Conservation (phyloP, 2,329 filamentous ascomycete species). For the Xylaria multiplex region DNA sequence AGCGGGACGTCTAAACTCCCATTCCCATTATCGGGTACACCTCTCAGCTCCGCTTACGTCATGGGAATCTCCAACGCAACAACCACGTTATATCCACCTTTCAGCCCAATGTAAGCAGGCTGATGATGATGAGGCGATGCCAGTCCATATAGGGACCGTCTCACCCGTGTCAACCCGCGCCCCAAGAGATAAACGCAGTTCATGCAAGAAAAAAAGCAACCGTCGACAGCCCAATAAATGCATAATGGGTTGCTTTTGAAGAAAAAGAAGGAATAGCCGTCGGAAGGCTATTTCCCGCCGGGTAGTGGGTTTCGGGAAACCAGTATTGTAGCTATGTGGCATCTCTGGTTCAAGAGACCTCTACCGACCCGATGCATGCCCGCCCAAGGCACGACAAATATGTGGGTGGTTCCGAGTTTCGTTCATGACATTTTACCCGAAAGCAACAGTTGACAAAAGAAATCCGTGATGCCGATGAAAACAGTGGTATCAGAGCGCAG, state of each 20-base stretch:
- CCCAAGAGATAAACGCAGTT: slow-evolving; percentile 17
- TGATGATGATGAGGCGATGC: slow-evolving; percentile 11
- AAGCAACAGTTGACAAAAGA: slow-evolving; percentile 44
- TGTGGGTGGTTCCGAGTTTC: slow-evolving; percentile 18
- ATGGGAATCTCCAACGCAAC: slow-evolving; percentile 17
- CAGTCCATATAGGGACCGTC: slow-evolving; percentile 8
- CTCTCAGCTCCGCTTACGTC: slow-evolving; percentile 24
- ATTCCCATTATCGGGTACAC: slow-evolving; percentile 29
- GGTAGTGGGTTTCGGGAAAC: slow-evolving; percentile 9
- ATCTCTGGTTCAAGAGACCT: slow-evolving; percentile 19
- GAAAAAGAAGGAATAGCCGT: slow-evolving; percentile 29
- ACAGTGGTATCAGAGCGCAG: slow-evolving; percentile 53
- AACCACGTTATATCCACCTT: slow-evolving; percentile 21
- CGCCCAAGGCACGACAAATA: slow-evolving; percentile 11
- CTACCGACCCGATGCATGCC: slow-evolving; percentile 10
- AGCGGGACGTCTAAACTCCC: slow-evolving; percentile 21
- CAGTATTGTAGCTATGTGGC: slow-evolving; percentile 4
- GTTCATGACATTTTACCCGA: slow-evolving; percentile 25
- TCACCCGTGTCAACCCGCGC: slow-evolving; percentile 1
- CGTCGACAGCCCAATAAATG: slow-evolving; percentile 36
- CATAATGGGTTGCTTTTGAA: slow-evolving; percentile 28
- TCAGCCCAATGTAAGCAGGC: slow-evolving; percentile 19
- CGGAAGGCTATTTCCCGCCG: slow-evolving; percentile 9
- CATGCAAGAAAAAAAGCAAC: slow-evolving; percentile 40
- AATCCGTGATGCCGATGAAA: slow-evolving; percentile 50